Conservation (phyloP, 192 early-diverging fungal genomes). For the Dissophora ornata region DNA sequence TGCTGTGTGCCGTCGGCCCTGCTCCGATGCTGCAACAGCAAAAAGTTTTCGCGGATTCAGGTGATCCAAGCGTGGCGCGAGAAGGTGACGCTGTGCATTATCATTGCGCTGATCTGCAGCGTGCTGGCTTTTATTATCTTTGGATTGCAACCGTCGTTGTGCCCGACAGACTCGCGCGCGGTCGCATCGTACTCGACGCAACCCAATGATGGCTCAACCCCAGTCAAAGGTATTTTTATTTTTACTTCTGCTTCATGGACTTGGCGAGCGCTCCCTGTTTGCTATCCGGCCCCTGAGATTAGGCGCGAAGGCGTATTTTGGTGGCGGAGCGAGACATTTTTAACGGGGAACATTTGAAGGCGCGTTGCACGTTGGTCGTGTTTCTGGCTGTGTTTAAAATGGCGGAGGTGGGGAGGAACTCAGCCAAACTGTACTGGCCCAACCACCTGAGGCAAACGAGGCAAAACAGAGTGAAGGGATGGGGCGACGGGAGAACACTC, state of each 20-base stretch:
- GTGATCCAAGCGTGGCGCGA: slow-evolving; percentile 68
- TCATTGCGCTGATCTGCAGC: slow-evolving; percentile 54
- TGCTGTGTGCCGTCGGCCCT: slow-evolving; percentile 61
- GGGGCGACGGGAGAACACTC: too few relatives aligned
- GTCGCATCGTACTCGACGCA: slow-evolving; percentile 10
- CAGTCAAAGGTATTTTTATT: slow-evolving; percentile 11
- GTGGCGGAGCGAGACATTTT: background rate
- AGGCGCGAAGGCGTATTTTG: background rate
- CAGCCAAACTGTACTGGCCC: too few relatives aligned
- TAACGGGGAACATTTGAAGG: too few relatives aligned
- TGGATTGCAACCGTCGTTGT: slow-evolving; percentile 53
- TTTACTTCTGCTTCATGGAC: background rate
- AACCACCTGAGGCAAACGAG: too few relatives aligned
- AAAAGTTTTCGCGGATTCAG: slow-evolving; percentile 53
- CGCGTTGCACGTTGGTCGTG: background rate
- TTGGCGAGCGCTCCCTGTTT: too few relatives aligned
- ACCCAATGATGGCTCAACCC: background rate
- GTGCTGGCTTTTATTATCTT: slow-evolving; percentile 61
- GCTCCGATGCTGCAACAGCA: slow-evolving; percentile 53
- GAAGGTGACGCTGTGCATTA: slow-evolving; percentile 63
- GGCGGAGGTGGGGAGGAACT: background rate
- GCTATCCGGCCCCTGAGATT: too few relatives aligned
- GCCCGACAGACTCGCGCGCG: slow-evolving; percentile 23
- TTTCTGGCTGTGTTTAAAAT: background rate
- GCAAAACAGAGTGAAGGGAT: too few relatives aligned